phyloP scores from a whole-genome alignment of 139 green algal genomes.

The Tetraselmis chui region DNA sequence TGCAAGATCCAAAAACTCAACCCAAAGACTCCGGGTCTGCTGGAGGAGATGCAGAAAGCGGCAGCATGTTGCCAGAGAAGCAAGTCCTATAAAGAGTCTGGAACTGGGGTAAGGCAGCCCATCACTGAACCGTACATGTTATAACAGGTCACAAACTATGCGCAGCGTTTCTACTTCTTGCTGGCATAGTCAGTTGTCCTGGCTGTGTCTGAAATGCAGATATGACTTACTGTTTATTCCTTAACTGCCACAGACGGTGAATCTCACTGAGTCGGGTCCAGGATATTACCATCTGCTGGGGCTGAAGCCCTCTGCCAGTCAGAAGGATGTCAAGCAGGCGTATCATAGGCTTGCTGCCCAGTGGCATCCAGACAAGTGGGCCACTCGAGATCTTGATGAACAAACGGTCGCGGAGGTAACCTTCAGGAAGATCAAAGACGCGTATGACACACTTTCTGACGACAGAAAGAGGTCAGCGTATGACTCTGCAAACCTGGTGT shows the following conservation, averaged over 20 bases:
- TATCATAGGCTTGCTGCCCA: slow-evolving; percentile 36
- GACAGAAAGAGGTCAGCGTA: not conserved
- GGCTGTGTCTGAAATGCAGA: no score
- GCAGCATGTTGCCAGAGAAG: slow-evolving; percentile 18
- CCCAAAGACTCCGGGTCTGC: slow-evolving; percentile 23
- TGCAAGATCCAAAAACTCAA: slow-evolving; percentile 21
- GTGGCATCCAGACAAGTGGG: slow-evolving; percentile 55
- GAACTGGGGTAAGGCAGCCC: no score
- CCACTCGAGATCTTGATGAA: not conserved
- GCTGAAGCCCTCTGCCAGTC: not conserved
- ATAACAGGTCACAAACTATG: no score
- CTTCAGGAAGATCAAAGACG: not conserved
- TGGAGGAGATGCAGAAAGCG: slow-evolving; percentile 28
- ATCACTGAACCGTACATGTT: no score
- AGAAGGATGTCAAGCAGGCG: slow-evolving; percentile 7
- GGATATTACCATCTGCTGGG: not conserved
- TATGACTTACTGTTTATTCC: no score
- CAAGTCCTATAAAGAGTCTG: no score
- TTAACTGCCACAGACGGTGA: no score
- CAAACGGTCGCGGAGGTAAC: slow-evolving; percentile 16
- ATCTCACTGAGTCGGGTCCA: no score
- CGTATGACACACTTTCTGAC: not conserved
- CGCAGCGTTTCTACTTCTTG: no score
- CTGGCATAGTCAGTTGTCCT: no score
- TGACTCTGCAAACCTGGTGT: not conserved